Percentiles rank a stretch among this genome's conserved stretches.
Conservation (phyloP, 257 asterid genomes). For the Solanum medicagineum region DNA sequence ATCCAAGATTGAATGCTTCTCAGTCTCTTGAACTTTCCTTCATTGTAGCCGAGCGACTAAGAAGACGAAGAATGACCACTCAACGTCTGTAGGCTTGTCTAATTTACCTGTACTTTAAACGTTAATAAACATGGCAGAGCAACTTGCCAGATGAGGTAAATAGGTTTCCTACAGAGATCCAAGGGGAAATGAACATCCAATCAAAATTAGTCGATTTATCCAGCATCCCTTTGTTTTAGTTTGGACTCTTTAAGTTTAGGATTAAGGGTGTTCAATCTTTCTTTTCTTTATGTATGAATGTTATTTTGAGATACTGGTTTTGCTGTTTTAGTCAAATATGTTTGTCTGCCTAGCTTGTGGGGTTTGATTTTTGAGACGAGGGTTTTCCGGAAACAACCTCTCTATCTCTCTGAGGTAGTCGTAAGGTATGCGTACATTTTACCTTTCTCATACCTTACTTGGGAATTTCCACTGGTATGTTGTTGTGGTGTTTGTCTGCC, state of each 20-base stretch:
- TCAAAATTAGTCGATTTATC: not conserved
- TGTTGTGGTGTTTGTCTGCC: not conserved
- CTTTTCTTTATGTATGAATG: not conserved
- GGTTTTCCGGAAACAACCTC: too few relatives aligned
- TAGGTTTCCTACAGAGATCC: not conserved
- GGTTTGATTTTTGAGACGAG: too few relatives aligned
- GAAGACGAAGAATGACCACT: conserved; percentile 53
- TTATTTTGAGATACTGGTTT: not conserved
- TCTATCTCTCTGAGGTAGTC: too few relatives aligned
- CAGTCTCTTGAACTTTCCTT: conserved; percentile 80
- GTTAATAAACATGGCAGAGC: not conserved
- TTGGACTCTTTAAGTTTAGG: not conserved
- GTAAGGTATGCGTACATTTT: too few relatives aligned
- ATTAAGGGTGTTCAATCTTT: not conserved
- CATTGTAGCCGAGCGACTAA: conserved; percentile 53
- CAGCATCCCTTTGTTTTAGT: not conserved
- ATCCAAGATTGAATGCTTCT: conserved; percentile 70
- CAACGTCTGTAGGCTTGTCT: conserved; percentile 15
- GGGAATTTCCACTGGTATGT: too few relatives aligned
- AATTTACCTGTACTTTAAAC: not conserved
- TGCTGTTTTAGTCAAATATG: not conserved
- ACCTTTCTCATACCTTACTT: too few relatives aligned
- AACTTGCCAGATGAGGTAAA: not conserved
- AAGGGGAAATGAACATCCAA: not conserved
- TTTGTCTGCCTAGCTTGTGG: not conserved